These are phyloP conservation scores for Dipteronia sinensis DNA, from an alignment of 345 rosid genomes.

Conservation along the genomic window DNA sequence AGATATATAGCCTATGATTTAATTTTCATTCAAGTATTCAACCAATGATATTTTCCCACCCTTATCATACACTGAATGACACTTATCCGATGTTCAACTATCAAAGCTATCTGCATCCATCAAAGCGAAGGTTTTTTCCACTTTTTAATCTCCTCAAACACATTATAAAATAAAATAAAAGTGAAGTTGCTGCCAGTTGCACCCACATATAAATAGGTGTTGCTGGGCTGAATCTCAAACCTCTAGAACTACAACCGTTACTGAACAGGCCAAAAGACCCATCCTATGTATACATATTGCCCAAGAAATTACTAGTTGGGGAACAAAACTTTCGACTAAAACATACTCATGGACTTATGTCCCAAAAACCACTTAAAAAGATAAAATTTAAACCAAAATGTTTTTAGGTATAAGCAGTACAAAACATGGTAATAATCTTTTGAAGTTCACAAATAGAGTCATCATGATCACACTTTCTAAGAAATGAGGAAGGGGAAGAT, in stretches of 20 bases:
- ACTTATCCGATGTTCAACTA: no score
- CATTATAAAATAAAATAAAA: constrained; percentile 15
- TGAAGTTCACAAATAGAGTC: background rate
- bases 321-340: no score
- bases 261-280: constrained; percentile 26
- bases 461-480: background rate
- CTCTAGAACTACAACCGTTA: constrained; percentile 28
- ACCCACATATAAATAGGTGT: constrained; percentile 25
- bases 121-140: no score
- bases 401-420: background rate
- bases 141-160: background rate
- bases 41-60: background rate
- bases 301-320: background rate
- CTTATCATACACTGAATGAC: background rate
- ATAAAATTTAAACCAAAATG: background rate
- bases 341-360: no score
- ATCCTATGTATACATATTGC: background rate
- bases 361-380: background rate
- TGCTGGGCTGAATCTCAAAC: constrained; percentile 14
- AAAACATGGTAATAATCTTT: background rate
- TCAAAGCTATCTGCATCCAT: no score
- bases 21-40: background rate
- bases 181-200: constrained; percentile 18
- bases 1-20: background rate
- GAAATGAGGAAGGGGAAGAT: background rate